Evolutionary conservation across 331 rosid species (phyloP).

Genomic region (Rosa hybrid): DNA sequence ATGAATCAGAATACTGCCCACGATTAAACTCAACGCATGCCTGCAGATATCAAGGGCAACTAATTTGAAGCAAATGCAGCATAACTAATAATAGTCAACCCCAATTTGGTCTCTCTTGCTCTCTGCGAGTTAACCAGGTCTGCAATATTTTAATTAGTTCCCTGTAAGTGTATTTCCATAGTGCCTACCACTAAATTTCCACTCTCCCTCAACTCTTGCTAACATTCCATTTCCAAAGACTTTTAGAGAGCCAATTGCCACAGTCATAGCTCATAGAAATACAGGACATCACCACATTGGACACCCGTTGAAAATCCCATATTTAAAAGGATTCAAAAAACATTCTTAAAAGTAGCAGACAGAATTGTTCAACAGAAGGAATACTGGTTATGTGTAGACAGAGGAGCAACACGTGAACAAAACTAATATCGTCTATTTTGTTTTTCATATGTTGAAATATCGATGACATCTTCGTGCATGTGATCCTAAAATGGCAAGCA

Average conservation of each 20-base stretch:
- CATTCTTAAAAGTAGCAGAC: neutral
- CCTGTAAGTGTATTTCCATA: neutral
- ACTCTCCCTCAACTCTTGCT: neutral
- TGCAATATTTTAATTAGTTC: neutral
- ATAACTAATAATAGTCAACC: slow-evolving; percentile 21
- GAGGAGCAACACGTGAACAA: neutral
- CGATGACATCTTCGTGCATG: neutral
- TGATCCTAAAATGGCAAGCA: neutral
- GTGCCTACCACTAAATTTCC: slow-evolving; percentile 3
- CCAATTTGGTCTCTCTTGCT: slow-evolving; percentile 8
- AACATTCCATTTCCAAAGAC: neutral
- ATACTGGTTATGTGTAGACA: neutral
- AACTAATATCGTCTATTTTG: too few relatives aligned
- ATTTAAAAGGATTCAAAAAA: neutral
- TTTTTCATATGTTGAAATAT: neutral
- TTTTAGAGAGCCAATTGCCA: neutral
- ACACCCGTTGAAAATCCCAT: neutral
- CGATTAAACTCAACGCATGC: slow-evolving; percentile 98
- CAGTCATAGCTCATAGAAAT: neutral
- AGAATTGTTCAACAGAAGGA: neutral
- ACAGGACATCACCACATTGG: neutral
- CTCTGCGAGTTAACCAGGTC: slow-evolving; percentile 22
- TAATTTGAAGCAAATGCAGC: slow-evolving; percentile 28
- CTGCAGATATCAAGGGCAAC: slow-evolving; percentile 52
- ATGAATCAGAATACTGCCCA: slow-evolving; percentile 82